These are phyloP conservation scores for Pleurotus ostreatus DNA, from an alignment of 768 basidiomycete species.

Conservation along the genomic window DNA sequence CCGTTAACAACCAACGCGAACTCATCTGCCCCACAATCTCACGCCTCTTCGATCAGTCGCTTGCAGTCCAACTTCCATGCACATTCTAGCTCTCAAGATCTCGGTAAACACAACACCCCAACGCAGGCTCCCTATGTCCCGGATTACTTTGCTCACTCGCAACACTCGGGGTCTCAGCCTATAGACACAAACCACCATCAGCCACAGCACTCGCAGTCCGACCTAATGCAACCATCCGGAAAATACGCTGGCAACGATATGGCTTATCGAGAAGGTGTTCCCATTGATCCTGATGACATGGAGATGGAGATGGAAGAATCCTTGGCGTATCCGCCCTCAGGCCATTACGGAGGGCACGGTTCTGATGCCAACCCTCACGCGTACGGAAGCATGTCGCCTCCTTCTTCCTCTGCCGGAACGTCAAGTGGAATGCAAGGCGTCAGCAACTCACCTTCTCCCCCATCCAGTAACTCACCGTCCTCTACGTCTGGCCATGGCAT, in stretches of 20 bases:
- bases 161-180: conserved; percentile 12
- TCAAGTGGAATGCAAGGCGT: background rate
- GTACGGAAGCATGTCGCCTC: conserved; percentile 5
- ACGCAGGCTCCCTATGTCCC: conserved; percentile 1
- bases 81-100: conserved; percentile 21
- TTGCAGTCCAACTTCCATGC: conserved; percentile 14
- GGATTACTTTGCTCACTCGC: conserved; percentile 8
- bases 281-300: conserved; percentile 80
- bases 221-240: conserved; percentile 12
- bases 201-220: conserved; percentile 22
- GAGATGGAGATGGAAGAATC: conserved; percentile 64
- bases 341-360: conserved; percentile 8
- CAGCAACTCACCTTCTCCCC: conserved; percentile 18
- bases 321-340: conserved; percentile 24
- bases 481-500: conserved; percentile 8
- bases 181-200: conserved; percentile 15
- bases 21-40: conserved; percentile 13
- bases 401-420: background rate
- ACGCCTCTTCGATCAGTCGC: background rate
- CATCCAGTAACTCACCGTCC: conserved; percentile 12
- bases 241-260: background rate
- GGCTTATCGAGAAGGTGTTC: conserved; percentile 23
- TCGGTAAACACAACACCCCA: conserved; percentile 6
- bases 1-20: conserved; percentile 22
- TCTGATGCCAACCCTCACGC: background rate